Conservation (phyloP, 2,329 filamentous ascomycete species). For the Neofusicoccum sp. region DNA sequence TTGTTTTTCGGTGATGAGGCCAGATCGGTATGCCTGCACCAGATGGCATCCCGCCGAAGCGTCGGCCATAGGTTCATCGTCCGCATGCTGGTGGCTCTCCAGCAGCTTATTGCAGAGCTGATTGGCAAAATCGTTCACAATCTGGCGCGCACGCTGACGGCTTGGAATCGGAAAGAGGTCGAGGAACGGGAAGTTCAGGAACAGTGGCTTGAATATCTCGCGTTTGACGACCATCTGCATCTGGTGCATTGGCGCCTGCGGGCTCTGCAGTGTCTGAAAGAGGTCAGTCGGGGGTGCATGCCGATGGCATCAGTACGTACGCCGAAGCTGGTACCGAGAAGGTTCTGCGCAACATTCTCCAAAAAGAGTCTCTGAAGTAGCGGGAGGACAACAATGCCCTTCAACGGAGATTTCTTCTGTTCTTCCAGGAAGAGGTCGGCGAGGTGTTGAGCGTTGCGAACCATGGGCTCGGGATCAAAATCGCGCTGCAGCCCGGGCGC, state of each 20-base stretch:
- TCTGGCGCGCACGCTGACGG: conserved; percentile 18
- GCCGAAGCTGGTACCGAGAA: conserved; percentile 24
- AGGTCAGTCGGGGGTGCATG: neutral
- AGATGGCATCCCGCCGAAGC: conserved; percentile 19
- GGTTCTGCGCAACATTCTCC: conserved; percentile 36
- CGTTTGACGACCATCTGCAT: conserved; percentile 1
- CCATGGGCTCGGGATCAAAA: conserved; percentile 24
- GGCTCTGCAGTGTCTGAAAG: neutral
- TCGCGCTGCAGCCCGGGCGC: conserved; percentile 31
- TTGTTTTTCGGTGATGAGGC: conserved; percentile 8
- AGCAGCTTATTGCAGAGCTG: conserved; percentile 19
- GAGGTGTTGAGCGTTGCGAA: conserved; percentile 27
- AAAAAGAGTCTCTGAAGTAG: conserved; percentile 39
- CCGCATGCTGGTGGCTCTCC: conserved; percentile 19
- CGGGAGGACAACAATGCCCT: conserved; percentile 30
- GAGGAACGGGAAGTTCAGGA: conserved; percentile 12
- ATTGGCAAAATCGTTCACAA: conserved; percentile 20
- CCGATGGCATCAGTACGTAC: neutral
- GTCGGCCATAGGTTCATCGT: conserved; percentile 14
- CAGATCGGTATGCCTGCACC: conserved; percentile 19
- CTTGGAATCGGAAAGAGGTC: conserved; percentile 19
- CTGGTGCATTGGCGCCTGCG: conserved; percentile 5
- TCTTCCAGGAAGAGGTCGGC: conserved; percentile 31
- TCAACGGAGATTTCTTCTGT: conserved; percentile 22
- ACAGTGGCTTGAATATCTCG: conserved; percentile 14